These are phyloP conservation scores for Petunia hybrid DNA, from an alignment of 305 asterid genomes.

Conservation along the genomic window DNA sequence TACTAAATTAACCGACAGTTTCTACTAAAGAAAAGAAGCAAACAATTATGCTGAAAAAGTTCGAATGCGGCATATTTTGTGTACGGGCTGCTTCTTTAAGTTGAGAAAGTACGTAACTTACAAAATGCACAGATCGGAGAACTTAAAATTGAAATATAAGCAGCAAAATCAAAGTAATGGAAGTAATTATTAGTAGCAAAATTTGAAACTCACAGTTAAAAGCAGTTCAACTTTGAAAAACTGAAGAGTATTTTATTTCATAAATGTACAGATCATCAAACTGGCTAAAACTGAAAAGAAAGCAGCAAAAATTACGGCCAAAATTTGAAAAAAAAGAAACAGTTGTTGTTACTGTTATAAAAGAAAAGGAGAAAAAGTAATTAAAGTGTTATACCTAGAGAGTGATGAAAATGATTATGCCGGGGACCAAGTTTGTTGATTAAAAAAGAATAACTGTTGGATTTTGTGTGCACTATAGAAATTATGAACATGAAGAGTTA, in stretches of 20 bases:
- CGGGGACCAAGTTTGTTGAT: neutral
- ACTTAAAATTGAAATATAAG: neutral
- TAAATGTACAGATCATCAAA: slow-evolving; percentile 20
- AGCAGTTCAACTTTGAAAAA: neutral
- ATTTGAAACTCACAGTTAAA: neutral
- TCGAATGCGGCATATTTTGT: slow-evolving; percentile 1
- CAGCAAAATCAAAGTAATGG: slow-evolving; percentile 23
- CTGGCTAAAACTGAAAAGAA: neutral
- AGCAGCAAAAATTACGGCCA: slow-evolving; percentile 7
- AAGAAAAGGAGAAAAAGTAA: neutral
- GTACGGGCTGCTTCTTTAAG: neutral
- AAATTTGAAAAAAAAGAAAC: neutral
- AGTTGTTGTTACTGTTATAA: neutral
- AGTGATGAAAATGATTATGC: neutral
- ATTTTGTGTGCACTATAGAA: neutral
- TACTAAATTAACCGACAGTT: neutral
- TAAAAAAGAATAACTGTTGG: neutral
- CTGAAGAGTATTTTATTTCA: neutral
- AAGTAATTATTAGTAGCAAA: neutral
- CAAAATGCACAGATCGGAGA: slow-evolving; percentile 18
- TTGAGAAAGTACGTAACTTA: neutral
- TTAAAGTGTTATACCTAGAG: neutral
- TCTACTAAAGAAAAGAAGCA: neutral
- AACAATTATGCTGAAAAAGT: neutral
- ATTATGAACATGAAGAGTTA: neutral